Conservation (phyloP, 2,329 filamentous ascomycete species). For the Cytospora leucostoma region DNA sequence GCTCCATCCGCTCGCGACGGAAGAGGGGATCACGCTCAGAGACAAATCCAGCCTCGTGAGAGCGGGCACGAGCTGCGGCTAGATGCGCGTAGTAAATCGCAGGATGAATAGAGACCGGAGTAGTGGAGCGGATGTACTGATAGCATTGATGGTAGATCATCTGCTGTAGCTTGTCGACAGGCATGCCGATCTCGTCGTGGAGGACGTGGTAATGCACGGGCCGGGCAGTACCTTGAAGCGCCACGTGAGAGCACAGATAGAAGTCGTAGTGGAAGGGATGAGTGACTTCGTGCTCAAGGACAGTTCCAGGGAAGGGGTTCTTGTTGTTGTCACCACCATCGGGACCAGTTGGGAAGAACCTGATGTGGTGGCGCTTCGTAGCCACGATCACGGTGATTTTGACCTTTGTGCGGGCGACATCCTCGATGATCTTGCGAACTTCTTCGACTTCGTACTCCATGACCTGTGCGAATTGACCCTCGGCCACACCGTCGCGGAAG, state of each 20-base stretch:
- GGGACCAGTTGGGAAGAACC: constrained; percentile 74
- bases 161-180: constrained; percentile 71
- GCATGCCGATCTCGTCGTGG: constrained; percentile 72
- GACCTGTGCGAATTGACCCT: constrained; percentile 81
- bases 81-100: constrained; percentile 96
- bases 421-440: constrained; percentile 63
- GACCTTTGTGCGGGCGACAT: constrained; percentile 43
- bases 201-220: constrained; percentile 93
- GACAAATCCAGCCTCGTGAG: constrained; percentile 63
- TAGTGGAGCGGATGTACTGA: constrained; percentile 88
- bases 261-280: constrained; percentile 92
- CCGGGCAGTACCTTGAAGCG: constrained; percentile 91
- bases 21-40: constrained; percentile 45
- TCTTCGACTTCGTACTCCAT: constrained; percentile 74
- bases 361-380: constrained; percentile 91
- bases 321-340: constrained; percentile 69
- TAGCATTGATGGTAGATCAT: constrained; percentile 96
- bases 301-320: constrained; percentile 82
- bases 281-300: constrained; percentile 88
- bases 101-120: constrained; percentile 84
- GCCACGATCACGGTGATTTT: constrained; percentile 86
- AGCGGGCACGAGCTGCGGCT: constrained; percentile 75
- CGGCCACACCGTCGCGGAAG: constrained; percentile 88
- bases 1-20: constrained; percentile 33
- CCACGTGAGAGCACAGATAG: constrained; percentile 63